Percentiles rank a stretch among this genome's conserved stretches.
Evolutionary conservation across 1,284 basidiomycete species (phyloP).

Genomic region (Trichosporon sp.): DNA sequence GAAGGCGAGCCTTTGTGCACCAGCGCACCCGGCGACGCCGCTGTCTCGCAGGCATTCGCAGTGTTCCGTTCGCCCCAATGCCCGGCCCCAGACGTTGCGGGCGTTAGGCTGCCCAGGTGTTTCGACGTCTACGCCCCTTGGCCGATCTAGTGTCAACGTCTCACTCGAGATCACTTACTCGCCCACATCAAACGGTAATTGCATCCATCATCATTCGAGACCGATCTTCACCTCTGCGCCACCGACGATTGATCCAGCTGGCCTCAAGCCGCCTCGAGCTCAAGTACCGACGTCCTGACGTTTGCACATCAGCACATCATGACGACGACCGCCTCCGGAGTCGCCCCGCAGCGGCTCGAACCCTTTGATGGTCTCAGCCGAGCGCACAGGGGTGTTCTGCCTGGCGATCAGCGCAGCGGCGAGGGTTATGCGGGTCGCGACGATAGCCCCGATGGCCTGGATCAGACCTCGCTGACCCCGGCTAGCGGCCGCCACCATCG

Average conservation of each 20-base stretch:
- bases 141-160: conserved; percentile 7
- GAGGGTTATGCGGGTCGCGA: background rate
- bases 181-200: conserved; percentile 1
- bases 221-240: background rate
- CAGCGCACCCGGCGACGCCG: background rate
- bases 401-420: background rate
- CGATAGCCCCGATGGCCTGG: conserved; percentile 4
- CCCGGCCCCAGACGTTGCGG: too few species aligned
- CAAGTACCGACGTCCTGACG: background rate
- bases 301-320: background rate
- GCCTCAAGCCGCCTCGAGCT: background rate
- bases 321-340: background rate
- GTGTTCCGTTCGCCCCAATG: background rate
- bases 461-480: background rate
- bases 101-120: background rate
- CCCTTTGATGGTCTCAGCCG: conserved; percentile 5
- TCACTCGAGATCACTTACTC: background rate
- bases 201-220: background rate
- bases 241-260: background rate
- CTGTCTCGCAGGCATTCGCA: background rate
- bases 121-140: background rate
- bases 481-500: background rate
- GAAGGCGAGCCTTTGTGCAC: background rate
- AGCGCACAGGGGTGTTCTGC: background rate
- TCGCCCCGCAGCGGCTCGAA: background rate